Base-by-base conservation (phyloP, 371 early-diverging fungal species). In the Choanephora cucurbitarum region DNA sequence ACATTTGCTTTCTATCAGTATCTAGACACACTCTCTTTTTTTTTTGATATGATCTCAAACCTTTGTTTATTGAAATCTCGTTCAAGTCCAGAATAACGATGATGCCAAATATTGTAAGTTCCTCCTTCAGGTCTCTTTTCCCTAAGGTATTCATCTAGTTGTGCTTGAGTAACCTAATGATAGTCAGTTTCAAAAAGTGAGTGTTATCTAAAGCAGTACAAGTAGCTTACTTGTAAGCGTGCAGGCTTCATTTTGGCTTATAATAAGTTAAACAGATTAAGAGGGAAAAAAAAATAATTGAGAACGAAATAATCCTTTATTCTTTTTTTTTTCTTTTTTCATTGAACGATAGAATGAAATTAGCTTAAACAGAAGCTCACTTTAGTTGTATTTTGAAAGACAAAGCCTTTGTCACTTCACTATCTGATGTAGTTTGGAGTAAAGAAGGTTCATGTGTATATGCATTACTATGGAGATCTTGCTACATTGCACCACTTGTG, bases 81-180 rank as follows among this genome's bases (percentile, higher is more conserved):
- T 47, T 77, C 72, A 5, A 80, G 69, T 2, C 86, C 88, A 43
- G 73, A 70, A 69, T 83, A 87, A 48, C 75, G 78, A 68, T 85
- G 83, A 68, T 90, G 90, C 86, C 91, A 93, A 44, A 93, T 89
- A 63, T 93, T 93, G 62, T 86, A 91, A 14, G 80, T 76, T 50
- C 79, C 75, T 24, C 81, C 81, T 64, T 73, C 79, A 33, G 73
- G 72, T 64, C 66, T 62, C 44, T 64, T 66, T 33, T 72, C 75
- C 42, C 61, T 61, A 39, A 72, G 44, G 45, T 70, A 72, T 37
- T 73, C 76, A 51, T 75, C 76, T 19, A 78, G 63, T 33, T 71
- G 64, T 21, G 66, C 73, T 55, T 74, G 69, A 54, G 67, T 67
- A 17, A 78, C 73, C 79, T 78, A 58, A 11, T 42, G 22, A 42